Evolutionary conservation across 495 filamentous ascomycete genomes (phyloP).

Genomic region (Penicillium samsonianum): DNA sequence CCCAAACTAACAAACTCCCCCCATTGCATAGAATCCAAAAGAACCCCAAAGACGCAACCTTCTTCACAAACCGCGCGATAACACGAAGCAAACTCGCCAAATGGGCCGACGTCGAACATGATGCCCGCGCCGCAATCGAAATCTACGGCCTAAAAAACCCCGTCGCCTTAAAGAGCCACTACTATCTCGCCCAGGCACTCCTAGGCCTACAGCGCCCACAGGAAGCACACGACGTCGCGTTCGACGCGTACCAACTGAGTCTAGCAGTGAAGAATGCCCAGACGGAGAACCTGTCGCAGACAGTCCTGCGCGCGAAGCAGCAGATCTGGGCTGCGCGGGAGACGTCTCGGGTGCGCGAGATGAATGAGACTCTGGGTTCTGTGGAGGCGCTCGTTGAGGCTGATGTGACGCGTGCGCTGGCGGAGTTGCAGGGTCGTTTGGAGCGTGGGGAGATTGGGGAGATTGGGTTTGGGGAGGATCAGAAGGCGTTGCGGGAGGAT

Average conservation of each 20-base stretch:
- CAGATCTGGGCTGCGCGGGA: constrained; percentile 53
- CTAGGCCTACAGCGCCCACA: constrained; percentile 71
- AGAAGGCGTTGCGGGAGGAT: constrained; percentile 46
- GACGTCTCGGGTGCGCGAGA: constrained; percentile 47
- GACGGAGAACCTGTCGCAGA: constrained; percentile 62
- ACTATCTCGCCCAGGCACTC: constrained; percentile 81
- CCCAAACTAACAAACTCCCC: background rate
- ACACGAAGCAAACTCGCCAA: constrained; percentile 70
- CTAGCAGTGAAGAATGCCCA: constrained; percentile 58
- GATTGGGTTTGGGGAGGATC: constrained; percentile 46
- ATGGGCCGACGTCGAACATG: constrained; percentile 76
- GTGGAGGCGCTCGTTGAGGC: constrained; percentile 51
- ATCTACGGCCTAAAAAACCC: constrained; percentile 57
- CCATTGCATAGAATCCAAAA: constrained; percentile 44
- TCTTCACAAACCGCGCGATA: constrained; percentile 86
- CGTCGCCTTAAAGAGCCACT: constrained; percentile 72
- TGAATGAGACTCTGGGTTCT: constrained; percentile 48
- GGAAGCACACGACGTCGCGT: constrained; percentile 70
- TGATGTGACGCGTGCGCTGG: constrained; percentile 59
- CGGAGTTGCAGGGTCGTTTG: constrained; percentile 43
- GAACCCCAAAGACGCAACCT: constrained; percentile 48
- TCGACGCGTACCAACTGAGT: constrained; percentile 73
- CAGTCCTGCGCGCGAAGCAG: constrained; percentile 79
- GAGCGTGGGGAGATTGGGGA: constrained; percentile 49
- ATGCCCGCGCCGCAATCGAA: constrained; percentile 73